A percentile compares a stretch with the other conserved stretches of the same genome.
These are phyloP conservation scores for Melanopsichium pennsylvanicum DNA, from an alignment of 1,284 basidiomycete species.

Conservation along the genomic window DNA sequence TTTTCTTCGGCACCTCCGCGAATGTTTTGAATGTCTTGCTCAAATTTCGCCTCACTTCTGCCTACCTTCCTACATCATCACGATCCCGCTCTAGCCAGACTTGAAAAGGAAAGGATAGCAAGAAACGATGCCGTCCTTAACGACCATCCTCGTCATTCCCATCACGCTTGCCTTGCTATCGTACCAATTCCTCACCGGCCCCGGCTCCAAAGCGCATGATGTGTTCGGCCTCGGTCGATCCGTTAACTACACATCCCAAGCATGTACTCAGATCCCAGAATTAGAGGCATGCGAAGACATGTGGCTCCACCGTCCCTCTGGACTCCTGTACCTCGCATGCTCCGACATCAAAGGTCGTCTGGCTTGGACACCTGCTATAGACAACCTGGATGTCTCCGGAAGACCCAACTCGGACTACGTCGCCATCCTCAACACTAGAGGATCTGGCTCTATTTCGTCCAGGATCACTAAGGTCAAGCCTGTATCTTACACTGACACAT, in stretches of 20 bases:
- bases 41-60: no score
- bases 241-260: conserved; percentile 34
- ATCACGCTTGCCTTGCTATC: conserved; percentile 27
- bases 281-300: conserved; percentile 49
- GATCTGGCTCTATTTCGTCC: conserved; percentile 68
- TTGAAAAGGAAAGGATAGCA: no score
- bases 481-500: conserved; percentile 65
- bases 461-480: conserved; percentile 70
- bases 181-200: conserved; percentile 44
- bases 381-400: conserved; percentile 32
- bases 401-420: conserved; percentile 60
- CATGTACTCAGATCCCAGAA: conserved; percentile 38
- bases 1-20: no score
- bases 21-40: no score
- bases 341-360: conserved; percentile 70
- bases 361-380: conserved; percentile 71
- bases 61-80: not conserved
- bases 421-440: conserved; percentile 74
- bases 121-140: conserved; percentile 24
- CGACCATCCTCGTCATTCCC: conserved; percentile 34
- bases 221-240: conserved; percentile 35
- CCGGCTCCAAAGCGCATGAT: conserved; percentile 34
- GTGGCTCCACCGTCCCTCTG: conserved; percentile 66
- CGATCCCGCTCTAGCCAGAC: not conserved
- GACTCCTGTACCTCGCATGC: conserved; percentile 76